A percentile compares a stretch with the other conserved stretches of the same genome.
Evolutionary conservation across 306 rosid genomes (phyloP).

Genomic region (Rosa chinensis): DNA sequence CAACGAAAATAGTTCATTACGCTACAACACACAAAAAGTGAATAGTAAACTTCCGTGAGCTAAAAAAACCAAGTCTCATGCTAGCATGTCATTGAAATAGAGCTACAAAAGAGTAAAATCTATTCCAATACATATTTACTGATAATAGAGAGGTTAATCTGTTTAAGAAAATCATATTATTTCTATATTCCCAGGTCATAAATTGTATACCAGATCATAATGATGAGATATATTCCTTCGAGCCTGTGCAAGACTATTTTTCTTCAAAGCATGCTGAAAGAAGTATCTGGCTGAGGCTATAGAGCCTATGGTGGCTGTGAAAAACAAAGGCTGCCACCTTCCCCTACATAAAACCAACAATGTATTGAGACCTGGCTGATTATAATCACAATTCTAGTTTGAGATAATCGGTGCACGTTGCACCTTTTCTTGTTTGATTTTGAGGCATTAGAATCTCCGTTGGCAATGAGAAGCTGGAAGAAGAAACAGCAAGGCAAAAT

Average conservation of each 20-base stretch:
- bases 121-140: no score
- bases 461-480: constrained; percentile 73
- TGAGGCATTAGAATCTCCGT: constrained; percentile 57
- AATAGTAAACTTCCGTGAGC: not conserved
- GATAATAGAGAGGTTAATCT: no score
- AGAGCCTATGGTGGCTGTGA: constrained; percentile 46
- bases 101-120: no score
- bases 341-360: constrained; percentile 47
- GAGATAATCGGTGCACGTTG: not conserved
- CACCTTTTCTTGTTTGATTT: constrained; percentile 57
- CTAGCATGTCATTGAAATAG: not conserved
- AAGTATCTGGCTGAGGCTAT: constrained; percentile 66
- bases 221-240: constrained; percentile 87
- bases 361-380: not conserved
- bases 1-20: constrained; percentile 80
- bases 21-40: constrained; percentile 42
- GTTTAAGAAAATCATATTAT: no score
- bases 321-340: constrained; percentile 85
- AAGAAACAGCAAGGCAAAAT: constrained; percentile 9
- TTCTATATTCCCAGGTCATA: not conserved
- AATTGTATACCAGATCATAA: constrained; percentile 64
- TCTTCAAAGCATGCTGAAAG: constrained; percentile 57
- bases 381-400: not conserved
- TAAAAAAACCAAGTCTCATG: not conserved
- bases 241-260: constrained; percentile 82